Conservation (phyloP, 1,139 yeast species). For the Geotrichum reessii region DNA sequence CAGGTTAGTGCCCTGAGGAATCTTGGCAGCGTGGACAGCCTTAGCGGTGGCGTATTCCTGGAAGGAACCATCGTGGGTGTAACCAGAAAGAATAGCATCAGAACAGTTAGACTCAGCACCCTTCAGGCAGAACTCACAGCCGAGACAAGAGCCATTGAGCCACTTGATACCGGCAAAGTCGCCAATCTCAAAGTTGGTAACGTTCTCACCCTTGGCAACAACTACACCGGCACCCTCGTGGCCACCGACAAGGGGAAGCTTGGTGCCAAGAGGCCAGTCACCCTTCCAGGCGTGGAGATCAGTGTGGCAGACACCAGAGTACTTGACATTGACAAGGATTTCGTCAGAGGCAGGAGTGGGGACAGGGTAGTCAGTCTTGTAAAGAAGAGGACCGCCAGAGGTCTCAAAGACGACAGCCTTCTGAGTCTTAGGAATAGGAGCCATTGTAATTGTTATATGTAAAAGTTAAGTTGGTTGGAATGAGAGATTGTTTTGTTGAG, state of each 20-base stretch:
- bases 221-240: constrained; percentile 87
- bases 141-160: constrained; percentile 66
- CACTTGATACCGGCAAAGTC: constrained; percentile 72
- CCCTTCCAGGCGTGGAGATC: constrained; percentile 71
- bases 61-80: constrained; percentile 77
- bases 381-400: constrained; percentile 57
- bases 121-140: constrained; percentile 67
- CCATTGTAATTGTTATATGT: constrained; percentile 15
- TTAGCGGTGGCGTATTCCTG: constrained; percentile 83
- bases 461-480: neutral
- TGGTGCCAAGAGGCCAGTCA: constrained; percentile 62
- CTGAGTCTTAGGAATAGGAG: constrained; percentile 54
- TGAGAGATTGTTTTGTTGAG: neutral
- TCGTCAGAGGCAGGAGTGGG: constrained; percentile 57
- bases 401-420: constrained; percentile 68
- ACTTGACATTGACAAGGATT: constrained; percentile 55
- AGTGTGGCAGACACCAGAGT: constrained; percentile 65
- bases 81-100: constrained; percentile 65
- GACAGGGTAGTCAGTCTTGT: constrained; percentile 54
- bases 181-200: constrained; percentile 65
- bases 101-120: constrained; percentile 67
- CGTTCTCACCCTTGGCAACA: constrained; percentile 64
- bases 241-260: constrained; percentile 71
- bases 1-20: constrained; percentile 64
- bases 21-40: constrained; percentile 77